Evolutionary conservation across 306 rosid genomes (phyloP).

Genomic region (Macrotyloma uniflorum): DNA sequence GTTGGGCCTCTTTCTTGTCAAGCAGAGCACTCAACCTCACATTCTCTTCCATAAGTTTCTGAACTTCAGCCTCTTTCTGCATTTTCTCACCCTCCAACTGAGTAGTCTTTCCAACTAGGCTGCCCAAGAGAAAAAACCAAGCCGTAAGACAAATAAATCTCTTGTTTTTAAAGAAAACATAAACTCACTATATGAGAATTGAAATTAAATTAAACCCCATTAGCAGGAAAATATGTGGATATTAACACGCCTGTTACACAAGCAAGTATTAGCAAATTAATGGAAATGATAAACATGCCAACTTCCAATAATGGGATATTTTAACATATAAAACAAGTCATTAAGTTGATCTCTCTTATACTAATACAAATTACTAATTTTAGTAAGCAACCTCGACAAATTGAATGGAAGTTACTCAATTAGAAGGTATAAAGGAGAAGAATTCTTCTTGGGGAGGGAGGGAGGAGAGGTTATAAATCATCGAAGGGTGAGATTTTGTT

Average conservation of each 20-base stretch:
- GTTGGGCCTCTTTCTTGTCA: conserved; percentile 99
- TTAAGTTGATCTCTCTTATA: neutral
- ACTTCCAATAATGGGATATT: neutral
- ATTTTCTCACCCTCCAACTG: conserved; percentile 94
- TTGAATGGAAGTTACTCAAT: conserved; percentile 2
- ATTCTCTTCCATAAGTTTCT: conserved; percentile 96
- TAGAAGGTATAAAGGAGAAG: neutral
- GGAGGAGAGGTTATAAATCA: neutral
- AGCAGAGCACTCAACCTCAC: conserved; percentile 88
- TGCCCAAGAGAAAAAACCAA: conserved; percentile 47
- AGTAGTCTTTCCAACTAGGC: conserved; percentile 88
- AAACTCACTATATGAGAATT: neutral
- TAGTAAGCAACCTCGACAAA: neutral
- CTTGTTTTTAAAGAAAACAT: neutral
- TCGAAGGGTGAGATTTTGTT: conserved; percentile 6
- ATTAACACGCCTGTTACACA: neutral
- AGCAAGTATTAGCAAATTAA: conserved; percentile 3
- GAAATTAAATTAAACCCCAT: conserved; percentile 4
- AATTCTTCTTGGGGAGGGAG: neutral
- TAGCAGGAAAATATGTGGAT: neutral
- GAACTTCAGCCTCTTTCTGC: conserved; percentile 97
- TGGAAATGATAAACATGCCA: neutral
- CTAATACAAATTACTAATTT: neutral
- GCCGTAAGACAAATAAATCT: conserved; percentile 19
- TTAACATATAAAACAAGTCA: neutral